These are phyloP conservation scores for Leptomonas seymouri DNA, from an alignment of 208 protist genomes.

Conservation along the genomic window DNA sequence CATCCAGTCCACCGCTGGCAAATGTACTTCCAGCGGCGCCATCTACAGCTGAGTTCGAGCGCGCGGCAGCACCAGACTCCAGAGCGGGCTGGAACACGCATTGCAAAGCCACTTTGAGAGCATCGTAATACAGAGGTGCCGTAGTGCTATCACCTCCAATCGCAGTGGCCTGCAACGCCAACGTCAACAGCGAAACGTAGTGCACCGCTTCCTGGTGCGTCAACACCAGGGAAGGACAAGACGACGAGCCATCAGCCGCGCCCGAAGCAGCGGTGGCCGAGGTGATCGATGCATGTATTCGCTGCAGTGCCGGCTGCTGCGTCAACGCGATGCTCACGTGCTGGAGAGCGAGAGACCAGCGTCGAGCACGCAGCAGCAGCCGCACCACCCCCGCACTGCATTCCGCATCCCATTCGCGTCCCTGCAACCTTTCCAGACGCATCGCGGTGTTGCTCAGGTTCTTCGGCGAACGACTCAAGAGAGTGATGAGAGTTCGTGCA, in stretches of 20 bases:
- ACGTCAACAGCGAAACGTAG: slow-evolving; percentile 44
- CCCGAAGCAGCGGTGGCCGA: background rate
- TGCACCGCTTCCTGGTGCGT: background rate
- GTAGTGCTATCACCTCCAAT: slow-evolving; percentile 60
- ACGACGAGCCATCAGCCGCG: background rate
- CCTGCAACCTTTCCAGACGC: slow-evolving; percentile 42
- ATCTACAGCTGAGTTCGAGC: background rate
- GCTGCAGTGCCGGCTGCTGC: slow-evolving; percentile 29
- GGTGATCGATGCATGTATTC: slow-evolving; percentile 3
- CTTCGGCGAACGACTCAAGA: slow-evolving; percentile 46
- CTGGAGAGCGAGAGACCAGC: slow-evolving; percentile 59
- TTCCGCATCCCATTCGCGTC: slow-evolving; percentile 39
- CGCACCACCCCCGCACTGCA: slow-evolving; percentile 47
- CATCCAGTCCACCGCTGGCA: background rate
- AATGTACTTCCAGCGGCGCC: background rate
- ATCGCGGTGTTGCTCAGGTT: slow-evolving; percentile 81
- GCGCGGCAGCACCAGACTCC: background rate
- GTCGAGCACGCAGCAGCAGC: slow-evolving; percentile 61
- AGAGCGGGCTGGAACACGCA: background rate
- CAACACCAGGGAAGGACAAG: background rate
- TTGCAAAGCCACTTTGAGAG: slow-evolving; percentile 40
- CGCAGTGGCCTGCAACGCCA: slow-evolving; percentile 65
- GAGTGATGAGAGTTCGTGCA: slow-evolving; percentile 37
- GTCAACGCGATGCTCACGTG: slow-evolving; percentile 47
- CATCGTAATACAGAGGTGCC: slow-evolving; percentile 56